Evolutionary conservation across 1,284 basidiomycete species (phyloP), one percentile per base, ranked within the genome.

Genomic region (Paramarasmius palmivorus): DNA sequence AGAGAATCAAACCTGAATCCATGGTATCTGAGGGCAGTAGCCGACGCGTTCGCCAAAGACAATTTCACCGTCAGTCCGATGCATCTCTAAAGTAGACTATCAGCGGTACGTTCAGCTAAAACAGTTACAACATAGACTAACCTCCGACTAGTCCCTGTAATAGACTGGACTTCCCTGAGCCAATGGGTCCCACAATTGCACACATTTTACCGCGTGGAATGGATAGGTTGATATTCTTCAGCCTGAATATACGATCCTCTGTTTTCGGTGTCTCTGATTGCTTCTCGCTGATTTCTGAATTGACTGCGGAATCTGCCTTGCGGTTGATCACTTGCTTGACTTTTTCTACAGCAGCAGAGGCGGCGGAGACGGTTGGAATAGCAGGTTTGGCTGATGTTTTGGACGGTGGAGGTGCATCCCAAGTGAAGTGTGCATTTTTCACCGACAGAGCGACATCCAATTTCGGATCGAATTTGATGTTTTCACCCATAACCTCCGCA

Each of bases 21-120:
- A 96, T 1, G 93, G 88, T 20, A 77, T 84, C 66, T 94, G 92
- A 4, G 92, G 83, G 65, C 90, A 93, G 70, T 93, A 95, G 0
- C 83, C 87, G 1, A 94, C 79, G 8, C 76, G 76, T 2, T 88
- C 90, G 41, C 89, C 86, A 59, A 92, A 91, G 19, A 71, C 75
- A 26, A 89, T 79, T 17, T 69, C 79, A 5, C 90, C 89, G 17
- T 70, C 66, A 0, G 79, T 83, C 53, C 74, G 73, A 54, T 84
- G 74, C 90, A 92, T 92, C 65, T 93, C 90, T 17, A 38, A 12
- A 45, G 6, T 6, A 12, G 6, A 12, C 12, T 32, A 45, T 3
- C 20, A 23, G 34, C 40, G 7, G 15, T 19, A 9, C 29, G n/a
- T 5, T 2, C 10, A 29, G 23, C 10, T 23, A 42, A 29, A 32